Conservation (phyloP, 2,329 filamentous ascomycete genomes). For the Thielaviopsis euricoi region DNA sequence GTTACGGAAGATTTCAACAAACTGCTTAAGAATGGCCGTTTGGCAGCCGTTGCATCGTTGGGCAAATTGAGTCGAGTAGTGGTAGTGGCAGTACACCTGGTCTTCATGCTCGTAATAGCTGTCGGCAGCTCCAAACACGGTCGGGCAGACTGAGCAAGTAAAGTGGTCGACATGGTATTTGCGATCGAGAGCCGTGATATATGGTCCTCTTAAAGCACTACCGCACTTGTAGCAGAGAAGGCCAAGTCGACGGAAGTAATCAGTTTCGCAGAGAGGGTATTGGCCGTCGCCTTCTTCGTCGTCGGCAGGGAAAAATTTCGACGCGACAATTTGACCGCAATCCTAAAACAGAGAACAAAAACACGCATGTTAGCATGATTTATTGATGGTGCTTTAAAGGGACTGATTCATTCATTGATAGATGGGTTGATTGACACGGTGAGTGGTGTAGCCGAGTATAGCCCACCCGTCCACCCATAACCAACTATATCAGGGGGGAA, state of each 20-base stretch:
- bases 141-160: constrained; percentile 90
- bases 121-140: constrained; percentile 94
- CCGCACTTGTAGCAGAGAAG: constrained; percentile 85
- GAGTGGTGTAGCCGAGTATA: neutral
- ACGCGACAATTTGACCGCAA: constrained; percentile 90
- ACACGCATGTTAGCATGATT: neutral
- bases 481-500: too few species aligned
- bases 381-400: neutral
- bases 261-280: constrained; percentile 92
- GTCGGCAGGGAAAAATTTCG: constrained; percentile 96
- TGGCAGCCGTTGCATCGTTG: constrained; percentile 94
- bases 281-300: constrained; percentile 72
- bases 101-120: constrained; percentile 98
- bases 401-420: neutral
- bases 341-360: constrained; percentile 41
- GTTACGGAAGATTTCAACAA: constrained; percentile 96
- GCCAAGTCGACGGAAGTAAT: constrained; percentile 88
- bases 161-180: constrained; percentile 99
- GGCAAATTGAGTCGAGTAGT: constrained; percentile 95
- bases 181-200: constrained; percentile 91
- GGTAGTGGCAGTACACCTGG: constrained; percentile 94
- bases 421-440: neutral
- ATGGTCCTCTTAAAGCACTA: constrained; percentile 83
- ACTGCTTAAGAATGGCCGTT: constrained; percentile 94
- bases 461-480: too few species aligned